phyloP scores from a whole-genome alignment of 2,329 filamentous ascomycete species.

The Nigrospora oryzae region DNA sequence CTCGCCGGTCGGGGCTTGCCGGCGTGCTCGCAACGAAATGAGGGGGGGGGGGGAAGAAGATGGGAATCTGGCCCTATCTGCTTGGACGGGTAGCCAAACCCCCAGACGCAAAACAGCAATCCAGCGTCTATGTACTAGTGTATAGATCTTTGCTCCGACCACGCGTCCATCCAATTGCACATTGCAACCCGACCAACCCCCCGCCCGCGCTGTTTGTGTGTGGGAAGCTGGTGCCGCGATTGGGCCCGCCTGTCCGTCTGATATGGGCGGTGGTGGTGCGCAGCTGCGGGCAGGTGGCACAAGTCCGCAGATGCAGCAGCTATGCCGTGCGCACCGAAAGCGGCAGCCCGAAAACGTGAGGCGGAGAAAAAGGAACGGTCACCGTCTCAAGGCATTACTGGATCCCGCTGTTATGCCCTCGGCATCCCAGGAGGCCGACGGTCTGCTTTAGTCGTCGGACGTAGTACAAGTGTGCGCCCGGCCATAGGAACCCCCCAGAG shows the following conservation, averaged over 20 bases:
- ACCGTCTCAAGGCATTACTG: too few species aligned
- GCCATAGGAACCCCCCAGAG: too few species aligned
- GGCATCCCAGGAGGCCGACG: too few species aligned
- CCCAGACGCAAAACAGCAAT: neutral
- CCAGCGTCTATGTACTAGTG: constrained; percentile 20
- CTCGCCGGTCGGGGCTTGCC: neutral
- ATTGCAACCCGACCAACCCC: neutral
- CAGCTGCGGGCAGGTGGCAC: neutral
- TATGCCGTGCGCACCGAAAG: too few species aligned
- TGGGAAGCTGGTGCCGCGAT: too few species aligned
- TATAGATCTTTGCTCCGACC: constrained; percentile 17
- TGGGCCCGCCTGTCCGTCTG: neutral
- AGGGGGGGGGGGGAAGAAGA: neutral
- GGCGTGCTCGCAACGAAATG: neutral
- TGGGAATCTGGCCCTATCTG: neutral
- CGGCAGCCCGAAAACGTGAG: too few species aligned
- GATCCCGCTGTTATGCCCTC: too few species aligned
- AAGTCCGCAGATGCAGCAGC: neutral
- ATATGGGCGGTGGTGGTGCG: too few species aligned
- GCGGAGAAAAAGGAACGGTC: too few species aligned
- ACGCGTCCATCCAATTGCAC: neutral
- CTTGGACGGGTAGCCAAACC: neutral
- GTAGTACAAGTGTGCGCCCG: too few species aligned
- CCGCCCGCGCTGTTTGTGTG: neutral
- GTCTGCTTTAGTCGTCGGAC: too few species aligned